Base-by-base conservation (phyloP, 202 grass and related monocot genomes). In the Setaria italica region DNA sequence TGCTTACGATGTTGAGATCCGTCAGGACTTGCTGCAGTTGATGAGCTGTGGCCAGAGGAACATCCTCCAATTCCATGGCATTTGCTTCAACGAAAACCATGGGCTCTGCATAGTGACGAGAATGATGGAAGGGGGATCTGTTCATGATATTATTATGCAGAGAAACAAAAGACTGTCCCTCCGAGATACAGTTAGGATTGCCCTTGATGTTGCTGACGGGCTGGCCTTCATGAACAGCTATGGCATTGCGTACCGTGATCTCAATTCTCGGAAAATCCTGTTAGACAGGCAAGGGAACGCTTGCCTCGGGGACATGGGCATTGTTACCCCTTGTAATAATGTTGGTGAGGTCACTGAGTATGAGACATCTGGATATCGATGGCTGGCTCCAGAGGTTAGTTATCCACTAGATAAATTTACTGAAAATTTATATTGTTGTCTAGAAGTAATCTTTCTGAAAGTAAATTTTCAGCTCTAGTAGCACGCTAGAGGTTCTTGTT, bases 371-470 rank as follows among this genome's bases (percentile, higher is more conserved):
- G 97, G 97, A 5, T 99, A 96, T 72, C 90, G 93, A 39, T 99
- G 97, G 97, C 82, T 96, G 50, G 97, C 97, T 80, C 97, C 97
- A 47, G 97, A 99, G 97, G 97, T 99, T 89, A 88, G 94, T 84
- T 69, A 72, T 51, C 30, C 7, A 77, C 39, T 80, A 65, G 30
- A 34, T 50, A 50, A 50, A 50, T 85, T 59, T 76, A 59, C 35
- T 69, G 5, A 70, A 74, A 62, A 62, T 53, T 75, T 5, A 2
- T 46, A 37, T 7, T 29, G n/a, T 71, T 78, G 37, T 72, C 34
- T 47, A 30, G 33, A 67, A 78, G 9, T 11, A 55, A 34, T 64
- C 17, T 87, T 80, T 46, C 53, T 84, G 81, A 72, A 78, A 86
- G 33, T 10, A 15, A 88, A 50, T 65, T 45, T 49, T 87, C 15